phyloP scores from a whole-genome alignment of 441 rosid genomes.

The Pelargonium myrrhifolium region DNA sequence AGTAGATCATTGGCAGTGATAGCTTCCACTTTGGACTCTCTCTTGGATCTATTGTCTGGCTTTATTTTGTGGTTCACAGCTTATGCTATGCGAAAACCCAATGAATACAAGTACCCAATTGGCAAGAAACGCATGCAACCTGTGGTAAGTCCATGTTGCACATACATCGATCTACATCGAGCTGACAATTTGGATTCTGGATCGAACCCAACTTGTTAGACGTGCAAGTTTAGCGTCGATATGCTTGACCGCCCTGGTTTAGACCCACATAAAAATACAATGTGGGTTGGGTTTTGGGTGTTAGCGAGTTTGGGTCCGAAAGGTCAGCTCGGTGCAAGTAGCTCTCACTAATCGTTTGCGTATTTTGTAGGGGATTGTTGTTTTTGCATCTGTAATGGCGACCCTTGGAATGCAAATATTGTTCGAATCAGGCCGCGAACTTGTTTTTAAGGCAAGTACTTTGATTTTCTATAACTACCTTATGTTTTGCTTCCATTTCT shows the following conservation, averaged over 20 bases:
- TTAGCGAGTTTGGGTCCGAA: too few relatives aligned
- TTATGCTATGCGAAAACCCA: conserved; percentile 36
- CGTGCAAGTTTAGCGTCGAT: too few relatives aligned
- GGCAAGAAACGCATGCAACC: conserved; percentile 67
- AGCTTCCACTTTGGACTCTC: conserved; percentile 57
- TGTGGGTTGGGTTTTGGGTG: too few relatives aligned
- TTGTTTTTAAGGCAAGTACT: conserved; percentile 37
- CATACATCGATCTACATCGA: too few relatives aligned
- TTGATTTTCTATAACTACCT: too few relatives aligned
- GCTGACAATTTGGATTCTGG: neutral
- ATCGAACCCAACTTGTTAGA: too few relatives aligned
- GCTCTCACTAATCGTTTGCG: too few relatives aligned
- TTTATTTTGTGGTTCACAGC: conserved; percentile 56
- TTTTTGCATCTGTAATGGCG: conserved; percentile 77
- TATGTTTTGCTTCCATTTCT: too few relatives aligned
- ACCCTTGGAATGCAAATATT: conserved; percentile 63
- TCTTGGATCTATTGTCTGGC: conserved; percentile 52
- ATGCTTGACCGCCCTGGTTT: too few relatives aligned
- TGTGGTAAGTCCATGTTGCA: conserved; percentile 28
- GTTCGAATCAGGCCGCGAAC: conserved; percentile 46
- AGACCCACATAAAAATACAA: too few relatives aligned
- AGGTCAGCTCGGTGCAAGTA: neutral
- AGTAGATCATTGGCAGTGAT: conserved; percentile 58
- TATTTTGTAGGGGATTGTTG: conserved; percentile 48
- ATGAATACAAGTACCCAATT: conserved; percentile 41